These are phyloP conservation scores for Musa beccarii DNA, from an alignment of 176 grass and related monocot genomes.

Conservation along the genomic window DNA sequence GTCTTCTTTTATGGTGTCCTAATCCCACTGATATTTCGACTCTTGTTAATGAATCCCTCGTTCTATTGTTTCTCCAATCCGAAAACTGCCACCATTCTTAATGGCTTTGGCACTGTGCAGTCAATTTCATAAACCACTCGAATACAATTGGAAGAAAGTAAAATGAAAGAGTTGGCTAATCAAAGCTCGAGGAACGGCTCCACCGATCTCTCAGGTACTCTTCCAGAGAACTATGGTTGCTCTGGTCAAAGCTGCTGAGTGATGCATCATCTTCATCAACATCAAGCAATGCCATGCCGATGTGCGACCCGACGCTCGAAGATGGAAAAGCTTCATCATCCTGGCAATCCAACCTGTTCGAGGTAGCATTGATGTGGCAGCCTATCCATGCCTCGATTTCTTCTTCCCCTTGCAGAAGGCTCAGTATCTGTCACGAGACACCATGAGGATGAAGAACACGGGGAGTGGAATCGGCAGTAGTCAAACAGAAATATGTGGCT, in stretches of 20 bases:
- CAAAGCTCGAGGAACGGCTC: conserved; percentile 88
- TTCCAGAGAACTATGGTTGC: conserved; percentile 51
- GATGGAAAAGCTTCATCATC: conserved; percentile 74
- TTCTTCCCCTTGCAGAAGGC: conserved; percentile 44
- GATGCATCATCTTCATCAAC: conserved; percentile 68
- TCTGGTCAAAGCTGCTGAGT: conserved; percentile 69
- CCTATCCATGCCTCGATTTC: conserved; percentile 8
- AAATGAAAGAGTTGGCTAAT: conserved; percentile 30
- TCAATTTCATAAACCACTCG: neutral
- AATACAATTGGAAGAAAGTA: neutral
- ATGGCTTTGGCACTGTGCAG: neutral
- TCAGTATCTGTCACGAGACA: conserved; percentile 31
- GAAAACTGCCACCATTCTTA: neutral
- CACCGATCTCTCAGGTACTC: conserved; percentile 69
- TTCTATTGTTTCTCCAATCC: neutral
- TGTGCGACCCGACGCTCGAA: conserved; percentile 60
- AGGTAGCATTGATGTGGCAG: neutral
- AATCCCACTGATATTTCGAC: too few relatives aligned
- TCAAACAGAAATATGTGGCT: neutral
- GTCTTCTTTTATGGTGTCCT: too few relatives aligned
- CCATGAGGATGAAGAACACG: neutral
- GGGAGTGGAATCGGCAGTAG: neutral
- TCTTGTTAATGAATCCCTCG: neutral
- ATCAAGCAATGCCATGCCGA: conserved; percentile 70
- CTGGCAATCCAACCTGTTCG: conserved; percentile 39